Evolutionary conservation across 2,329 filamentous ascomycete genomes (phyloP).

Genomic region (Tolypocladium ovalisporum): DNA sequence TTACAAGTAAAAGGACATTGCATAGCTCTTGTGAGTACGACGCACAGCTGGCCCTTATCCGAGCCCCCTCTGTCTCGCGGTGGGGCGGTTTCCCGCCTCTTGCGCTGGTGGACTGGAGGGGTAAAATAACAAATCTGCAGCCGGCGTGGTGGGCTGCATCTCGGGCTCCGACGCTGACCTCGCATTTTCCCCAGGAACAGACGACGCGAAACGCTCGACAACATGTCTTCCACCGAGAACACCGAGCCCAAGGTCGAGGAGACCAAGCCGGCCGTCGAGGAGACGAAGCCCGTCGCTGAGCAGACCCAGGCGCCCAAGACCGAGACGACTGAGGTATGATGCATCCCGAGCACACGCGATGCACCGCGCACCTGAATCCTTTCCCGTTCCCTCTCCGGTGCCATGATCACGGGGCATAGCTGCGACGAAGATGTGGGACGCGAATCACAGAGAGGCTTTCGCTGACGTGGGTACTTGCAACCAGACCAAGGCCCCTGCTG

Average conservation of each 20-base stretch:
- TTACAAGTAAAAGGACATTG: neutral
- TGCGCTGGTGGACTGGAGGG: constrained; percentile 1
- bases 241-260: constrained; percentile 45
- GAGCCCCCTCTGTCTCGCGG: neutral
- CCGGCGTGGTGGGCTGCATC: neutral
- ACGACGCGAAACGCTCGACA: constrained; percentile 7
- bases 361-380: neutral
- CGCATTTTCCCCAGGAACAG: neutral
- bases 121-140: constrained; percentile 1
- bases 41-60: neutral
- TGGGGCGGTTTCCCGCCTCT: neutral
- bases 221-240: constrained; percentile 38
- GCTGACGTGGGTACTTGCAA: neutral
- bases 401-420: neutral
- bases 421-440: neutral
- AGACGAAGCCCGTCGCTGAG: constrained; percentile 12
- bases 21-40: neutral
- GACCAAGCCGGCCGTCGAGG: constrained; percentile 20
- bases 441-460: neutral
- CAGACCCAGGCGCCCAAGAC: constrained; percentile 12
- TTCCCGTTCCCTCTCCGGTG: neutral
- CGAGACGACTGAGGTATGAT: constrained; percentile 18
- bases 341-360: constrained; percentile 1
- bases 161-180: constrained; percentile 2
- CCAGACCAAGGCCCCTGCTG: constrained; percentile 4